Percentiles rank a stretch among this genome's conserved stretches.
Evolutionary conservation across 768 basidiomycete genomes (phyloP).

Genomic region (Tulasnella sp.): DNA sequence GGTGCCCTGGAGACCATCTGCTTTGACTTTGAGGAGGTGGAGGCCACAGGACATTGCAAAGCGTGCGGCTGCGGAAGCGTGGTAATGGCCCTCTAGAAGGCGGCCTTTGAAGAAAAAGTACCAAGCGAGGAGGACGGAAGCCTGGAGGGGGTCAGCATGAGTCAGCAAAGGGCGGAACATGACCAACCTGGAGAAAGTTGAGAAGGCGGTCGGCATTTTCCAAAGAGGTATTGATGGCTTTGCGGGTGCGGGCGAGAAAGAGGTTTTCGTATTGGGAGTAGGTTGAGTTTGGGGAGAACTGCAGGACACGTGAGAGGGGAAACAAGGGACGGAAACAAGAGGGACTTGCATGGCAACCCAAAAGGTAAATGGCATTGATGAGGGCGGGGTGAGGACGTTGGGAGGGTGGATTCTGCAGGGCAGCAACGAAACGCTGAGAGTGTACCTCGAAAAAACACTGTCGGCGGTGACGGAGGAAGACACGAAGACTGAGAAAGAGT

Average conservation of each 20-base stretch:
- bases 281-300: slow-evolving; percentile 32
- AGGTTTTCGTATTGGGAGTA: slow-evolving; percentile 40
- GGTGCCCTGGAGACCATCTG: slow-evolving; percentile 6
- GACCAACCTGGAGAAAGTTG: slow-evolving; percentile 45
- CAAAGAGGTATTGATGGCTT: slow-evolving; percentile 50
- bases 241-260: slow-evolving; percentile 43
- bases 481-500: slow-evolving; percentile 43
- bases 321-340: not conserved
- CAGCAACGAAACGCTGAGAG: slow-evolving; percentile 49
- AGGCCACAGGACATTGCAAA: slow-evolving; percentile 64
- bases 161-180: not conserved
- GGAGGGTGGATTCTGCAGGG: slow-evolving; percentile 33
- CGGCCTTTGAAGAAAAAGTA: slow-evolving; percentile 52
- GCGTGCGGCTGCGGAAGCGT: slow-evolving; percentile 60
- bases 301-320: not conserved
- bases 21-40: slow-evolving; percentile 36
- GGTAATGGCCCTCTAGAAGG: slow-evolving; percentile 51
- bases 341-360: slow-evolving; percentile 68
- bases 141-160: not conserved
- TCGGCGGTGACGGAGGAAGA: slow-evolving; percentile 46
- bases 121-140: slow-evolving; percentile 49
- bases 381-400: slow-evolving; percentile 60
- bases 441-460: slow-evolving; percentile 64
- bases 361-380: slow-evolving; percentile 70
- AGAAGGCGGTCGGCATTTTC: slow-evolving; percentile 46